Base-by-base conservation (phyloP, 2,329 filamentous ascomycete genomes). In the Fusarium goolgardi region DNA sequence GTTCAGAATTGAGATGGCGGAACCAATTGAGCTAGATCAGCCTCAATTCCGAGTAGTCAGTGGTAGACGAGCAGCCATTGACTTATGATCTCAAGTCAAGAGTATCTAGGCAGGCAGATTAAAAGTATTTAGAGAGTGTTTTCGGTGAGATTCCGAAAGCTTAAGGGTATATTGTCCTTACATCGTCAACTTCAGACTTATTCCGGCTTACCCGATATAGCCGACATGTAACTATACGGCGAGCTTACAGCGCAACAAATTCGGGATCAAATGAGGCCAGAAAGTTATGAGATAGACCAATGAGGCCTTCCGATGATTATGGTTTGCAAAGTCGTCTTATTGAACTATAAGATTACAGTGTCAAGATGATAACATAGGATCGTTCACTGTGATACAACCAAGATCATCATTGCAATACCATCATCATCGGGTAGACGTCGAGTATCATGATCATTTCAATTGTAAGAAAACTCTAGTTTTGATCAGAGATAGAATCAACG, bases 141-240 rank as follows among this genome's bases (percentile, higher is more conserved):
- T 15, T 67, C 63, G 58, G 43, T 5, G 13, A 54, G 16, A 23
- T 44, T 10, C 63, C 59, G 49, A 68, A 34, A 50, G 20, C 16
- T n/a, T 51, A 32, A 31, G 5, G 37, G 15, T 10, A 47, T 3
- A 21, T 31, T 25, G n/a, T 12, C 34, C 20, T 29, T 12, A 21
- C 20, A 44, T 55, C 32, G 54, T 23, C 7, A 44, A 41, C 21
- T 7, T 34, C 15, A 15, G 23, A 11, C 7, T 51, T 18, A 10
- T 40, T 27, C 65, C 65, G 65, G 27, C 6, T 13, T 61, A 67
- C 23, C 65, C 65, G 65, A 56, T 13, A 18, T 39, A 52, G 18
- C 64, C 65, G 55, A 31, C 20, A 27, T 25, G 2, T n/a, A 64
- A 8, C 10, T 29, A n/a, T 10, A 37, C 15, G 32, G 16, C 31